Evolutionary conservation across 106 monocot species (phyloP).

Genomic region (Phalaenopsis equestris): DNA sequence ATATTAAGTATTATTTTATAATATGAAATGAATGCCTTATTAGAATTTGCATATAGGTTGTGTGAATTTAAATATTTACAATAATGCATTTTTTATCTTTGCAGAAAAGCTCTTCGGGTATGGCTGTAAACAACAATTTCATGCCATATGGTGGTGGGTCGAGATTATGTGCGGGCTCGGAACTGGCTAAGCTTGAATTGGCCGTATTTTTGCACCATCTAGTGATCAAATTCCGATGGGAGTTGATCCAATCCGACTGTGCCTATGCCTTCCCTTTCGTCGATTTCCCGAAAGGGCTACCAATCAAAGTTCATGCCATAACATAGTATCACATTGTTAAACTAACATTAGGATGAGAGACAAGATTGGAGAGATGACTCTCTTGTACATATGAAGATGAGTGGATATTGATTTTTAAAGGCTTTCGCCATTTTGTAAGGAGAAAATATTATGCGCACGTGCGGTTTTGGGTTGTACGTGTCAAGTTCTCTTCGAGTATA

Average conservation of each 20-base stretch:
- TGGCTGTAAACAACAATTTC: constrained; percentile 21
- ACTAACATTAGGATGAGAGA: not conserved
- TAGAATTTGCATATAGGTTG: too few species aligned
- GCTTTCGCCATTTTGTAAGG: too few species aligned
- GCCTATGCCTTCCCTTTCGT: constrained; percentile 49
- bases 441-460: too few species aligned
- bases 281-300: constrained; percentile 61
- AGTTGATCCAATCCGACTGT: constrained; percentile 16
- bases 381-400: too few species aligned
- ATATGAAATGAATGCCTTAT: too few species aligned
- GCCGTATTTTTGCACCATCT: constrained; percentile 68
- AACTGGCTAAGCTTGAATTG: constrained; percentile 73
- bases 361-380: too few species aligned
- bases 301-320: constrained; percentile 31
- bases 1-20: too few species aligned
- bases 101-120: constrained; percentile 3
- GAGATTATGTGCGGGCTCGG: constrained; percentile 62
- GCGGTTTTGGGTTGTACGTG: too few species aligned
- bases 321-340: not conserved
- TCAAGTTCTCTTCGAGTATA: too few species aligned
- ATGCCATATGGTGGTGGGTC: constrained; percentile 67
- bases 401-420: too few species aligned
- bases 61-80: too few species aligned
- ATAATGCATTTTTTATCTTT: too few species aligned
- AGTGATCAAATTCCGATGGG: constrained; percentile 40